Evolutionary conservation across 176 grass and related monocot genomes (phyloP).

Genomic region (Ensete glaucum): DNA sequence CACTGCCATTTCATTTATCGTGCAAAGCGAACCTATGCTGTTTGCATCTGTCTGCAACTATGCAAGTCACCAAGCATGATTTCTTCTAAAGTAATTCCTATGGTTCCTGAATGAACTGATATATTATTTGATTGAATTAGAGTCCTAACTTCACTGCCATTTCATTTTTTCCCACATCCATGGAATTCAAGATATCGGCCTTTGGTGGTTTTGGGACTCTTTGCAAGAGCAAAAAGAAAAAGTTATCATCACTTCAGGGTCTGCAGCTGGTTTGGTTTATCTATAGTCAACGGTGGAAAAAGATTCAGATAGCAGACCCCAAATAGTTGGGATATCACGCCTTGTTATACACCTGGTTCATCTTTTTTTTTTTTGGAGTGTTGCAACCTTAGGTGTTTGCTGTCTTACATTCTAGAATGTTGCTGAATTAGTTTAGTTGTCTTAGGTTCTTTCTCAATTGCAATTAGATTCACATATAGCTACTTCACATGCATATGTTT

Average conservation of each 20-base stretch:
- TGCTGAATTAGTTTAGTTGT: too few species aligned
- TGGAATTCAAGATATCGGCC: too few species aligned
- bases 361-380: background rate
- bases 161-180: too few species aligned
- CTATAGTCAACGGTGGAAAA: background rate
- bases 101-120: too few species aligned
- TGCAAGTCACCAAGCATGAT: background rate
- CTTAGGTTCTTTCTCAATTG: too few species aligned
- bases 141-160: too few species aligned
- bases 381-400: background rate
- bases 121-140: too few species aligned
- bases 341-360: background rate
- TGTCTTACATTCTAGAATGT: background rate
- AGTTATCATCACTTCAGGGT: background rate
- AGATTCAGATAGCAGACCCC: background rate
- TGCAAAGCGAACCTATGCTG: background rate
- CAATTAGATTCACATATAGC: too few species aligned
- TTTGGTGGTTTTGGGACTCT: background rate
- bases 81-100: too few species aligned
- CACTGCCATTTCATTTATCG: too few species aligned
- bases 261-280: too few species aligned
- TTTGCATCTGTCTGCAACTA: background rate
- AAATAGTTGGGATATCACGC: background rate
- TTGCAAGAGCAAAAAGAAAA: background rate
- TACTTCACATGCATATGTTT: too few species aligned